Base-by-base conservation (phyloP, 2,329 filamentous ascomycete genomes). In the Biscogniauxia marginata region DNA sequence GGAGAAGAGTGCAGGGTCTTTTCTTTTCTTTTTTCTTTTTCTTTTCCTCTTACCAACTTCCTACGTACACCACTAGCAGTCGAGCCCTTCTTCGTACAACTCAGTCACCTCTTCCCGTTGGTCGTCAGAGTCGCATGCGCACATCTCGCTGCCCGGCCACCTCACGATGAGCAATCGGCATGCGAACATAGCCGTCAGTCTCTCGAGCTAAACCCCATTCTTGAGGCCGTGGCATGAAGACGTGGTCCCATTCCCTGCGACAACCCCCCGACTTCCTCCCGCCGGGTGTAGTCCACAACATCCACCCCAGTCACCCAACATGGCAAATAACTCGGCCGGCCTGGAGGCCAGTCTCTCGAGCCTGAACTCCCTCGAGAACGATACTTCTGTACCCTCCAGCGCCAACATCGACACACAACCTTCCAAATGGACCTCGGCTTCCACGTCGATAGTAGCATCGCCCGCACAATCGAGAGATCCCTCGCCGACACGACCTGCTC, bases 301-400 rank as follows among this genome's bases (percentile, higher is more conserved):
- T 46, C 19, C 19, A 48, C 54, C 30, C 30, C 48, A 58, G 50
- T 50, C 56, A 46, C 59, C 30, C 58, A 67, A 54, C 48, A 68
- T 70, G 66, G 66, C 68, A 46, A 66, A 63, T 61, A 67, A 57
- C 46, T 49, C 63, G 48, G 47, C 65, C 52, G 67, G 66, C 50
- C 59, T 72, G 62, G 70, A 70, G 52, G 65, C 69, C 54, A 72
- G 69, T 55, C 49, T 67, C 43, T 70, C 67, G 24, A 71, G 67
- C 59, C 60, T 70, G 46, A 71, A 70, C 56, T 70, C 70, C 16
- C 58, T 62, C 25, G 67, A 70, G 50, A 70, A 70, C 53, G 68
- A 70, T 46, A 66, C 66, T 52, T 70, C 69, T 39, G 64, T 63
- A 22, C 65, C 67, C 20, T 70, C 68, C 23, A 70, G 68, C 56